Base-by-base conservation (phyloP, 345 rosid species). In the Bruguiera gymnorhiza region DNA sequence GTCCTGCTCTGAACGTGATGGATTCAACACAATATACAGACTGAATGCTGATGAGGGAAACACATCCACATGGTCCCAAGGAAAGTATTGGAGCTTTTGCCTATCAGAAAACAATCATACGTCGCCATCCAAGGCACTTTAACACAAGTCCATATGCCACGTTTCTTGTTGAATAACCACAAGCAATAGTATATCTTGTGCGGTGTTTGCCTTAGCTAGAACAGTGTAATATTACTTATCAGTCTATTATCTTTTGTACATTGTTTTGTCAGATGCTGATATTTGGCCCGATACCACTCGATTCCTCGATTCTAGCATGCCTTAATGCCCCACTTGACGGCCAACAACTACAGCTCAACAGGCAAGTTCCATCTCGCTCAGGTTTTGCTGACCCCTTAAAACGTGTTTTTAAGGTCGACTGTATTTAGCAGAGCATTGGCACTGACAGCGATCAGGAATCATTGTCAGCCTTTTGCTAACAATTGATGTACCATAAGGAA, bases 191-290 rank as follows among this genome's bases (percentile, higher is more conserved):
- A 8, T 23, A 21, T 23, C 5, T 23, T 48, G 23, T 20, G 43
- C 63, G 29, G 63, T 68, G 8, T 46, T 39, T 68, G 23, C 32
- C 75, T 76, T 70, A 46, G 73, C 80, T 51, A 67, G 62, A 73
- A 73, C 61, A 76, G 78, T 60, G 31, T 20, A 13, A 10, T 27
- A 24, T 21, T 6, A 63, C 54, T 63, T 54, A 63, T 46, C 48
- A 37, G 19, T 52, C 52, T 29, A 56, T 11, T 36, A 8, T 29
- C 54, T 43, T 55, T 27, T 37, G 27, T 29, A 18, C 24, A 37
- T 58, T 27, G 36, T 8, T 27, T 37, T 67, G 70, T 19, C 50
- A 43, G 50, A 43, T 43, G 18, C 50, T 43, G 50, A 43, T 18
- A 43, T 43, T 43, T 9, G 43, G 43, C 43, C 43, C 43, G 43